Evolutionary conservation across 2,329 filamentous ascomycete species (phyloP).

Genomic region (Stagonosporopsis vannaccii): DNA sequence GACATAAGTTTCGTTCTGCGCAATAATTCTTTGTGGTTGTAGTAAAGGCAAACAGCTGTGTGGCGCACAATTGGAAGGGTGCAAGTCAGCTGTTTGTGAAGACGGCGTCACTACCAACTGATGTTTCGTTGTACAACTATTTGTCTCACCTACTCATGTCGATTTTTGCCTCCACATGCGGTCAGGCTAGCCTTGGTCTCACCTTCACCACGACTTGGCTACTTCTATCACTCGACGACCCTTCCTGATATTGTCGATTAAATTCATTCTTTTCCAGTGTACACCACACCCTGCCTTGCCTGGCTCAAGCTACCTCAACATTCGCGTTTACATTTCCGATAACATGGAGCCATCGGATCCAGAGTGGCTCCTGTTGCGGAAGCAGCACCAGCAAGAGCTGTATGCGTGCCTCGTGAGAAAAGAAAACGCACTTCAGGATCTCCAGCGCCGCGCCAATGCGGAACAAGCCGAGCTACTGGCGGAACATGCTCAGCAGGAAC

Average conservation of each 20-base stretch:
- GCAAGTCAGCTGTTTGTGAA: background rate
- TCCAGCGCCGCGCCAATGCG: background rate
- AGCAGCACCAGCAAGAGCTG: background rate
- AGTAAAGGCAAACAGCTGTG: background rate
- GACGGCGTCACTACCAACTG: background rate
- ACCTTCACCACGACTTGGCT: conserved; percentile 13
- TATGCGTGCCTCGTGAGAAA: background rate
- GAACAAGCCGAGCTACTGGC: background rate
- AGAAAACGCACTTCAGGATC: background rate
- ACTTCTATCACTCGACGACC: background rate
- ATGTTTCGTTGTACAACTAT: background rate
- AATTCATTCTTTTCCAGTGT: too few species aligned
- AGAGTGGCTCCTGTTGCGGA: conserved; percentile 1
- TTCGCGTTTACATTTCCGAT: too few species aligned
- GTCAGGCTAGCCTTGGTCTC: background rate
- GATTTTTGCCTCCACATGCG: conserved; percentile 3
- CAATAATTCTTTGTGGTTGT: background rate
- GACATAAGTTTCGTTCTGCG: background rate
- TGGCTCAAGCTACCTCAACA: too few species aligned
- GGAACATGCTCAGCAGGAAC: conserved; percentile 4
- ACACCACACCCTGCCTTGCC: too few species aligned
- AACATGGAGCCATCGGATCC: background rate
- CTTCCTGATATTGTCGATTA: background rate
- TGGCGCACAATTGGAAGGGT: background rate
- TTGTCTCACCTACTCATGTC: conserved; percentile 1